Evolutionary conservation across 2,329 filamentous ascomycete genomes (phyloP).

Genomic region (Thermomyces lanuginosus): DNA sequence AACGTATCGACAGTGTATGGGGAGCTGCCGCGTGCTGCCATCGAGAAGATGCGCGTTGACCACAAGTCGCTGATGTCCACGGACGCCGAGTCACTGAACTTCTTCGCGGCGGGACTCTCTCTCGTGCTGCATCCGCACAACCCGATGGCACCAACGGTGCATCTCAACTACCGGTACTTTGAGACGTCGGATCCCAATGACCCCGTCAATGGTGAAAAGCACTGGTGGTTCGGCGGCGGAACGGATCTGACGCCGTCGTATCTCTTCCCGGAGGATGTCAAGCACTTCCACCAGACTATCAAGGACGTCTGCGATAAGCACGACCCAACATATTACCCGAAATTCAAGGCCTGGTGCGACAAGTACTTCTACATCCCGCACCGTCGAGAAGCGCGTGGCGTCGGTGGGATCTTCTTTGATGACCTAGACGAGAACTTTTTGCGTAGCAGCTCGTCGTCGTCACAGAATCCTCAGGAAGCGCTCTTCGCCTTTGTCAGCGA

Average conservation of each 20-base stretch:
- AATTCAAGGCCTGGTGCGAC: constrained; percentile 97
- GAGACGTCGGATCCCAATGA: constrained; percentile 80
- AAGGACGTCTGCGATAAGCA: constrained; percentile 89
- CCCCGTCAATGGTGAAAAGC: constrained; percentile 47
- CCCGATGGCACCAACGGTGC: constrained; percentile 92
- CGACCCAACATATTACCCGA: constrained; percentile 77
- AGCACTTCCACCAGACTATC: constrained; percentile 88
- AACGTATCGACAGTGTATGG: constrained; percentile 94
- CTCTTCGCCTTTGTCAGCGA: constrained; percentile 80
- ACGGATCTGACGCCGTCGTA: constrained; percentile 87
- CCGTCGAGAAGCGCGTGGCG: constrained; percentile 65
- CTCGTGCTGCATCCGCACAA: constrained; percentile 87
- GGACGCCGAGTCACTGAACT: constrained; percentile 67
- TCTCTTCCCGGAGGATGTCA: constrained; percentile 90
- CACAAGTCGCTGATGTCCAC: constrained; percentile 74
- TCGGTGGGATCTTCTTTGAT: constrained; percentile 98
- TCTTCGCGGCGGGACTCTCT: constrained; percentile 88
- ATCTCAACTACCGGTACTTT: constrained; percentile 97
- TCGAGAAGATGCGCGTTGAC: constrained; percentile 83
- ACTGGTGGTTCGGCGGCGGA: constrained; percentile 96
- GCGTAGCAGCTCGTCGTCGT: constrained; percentile 24
- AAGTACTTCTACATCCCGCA: constrained; percentile 94
- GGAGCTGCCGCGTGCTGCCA: constrained; percentile 67
- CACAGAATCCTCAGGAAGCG: constrained; percentile 72
- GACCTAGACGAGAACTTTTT: constrained; percentile 56